Base-by-base conservation (phyloP, 106 monocot species). In the Acorus calamus region DNA sequence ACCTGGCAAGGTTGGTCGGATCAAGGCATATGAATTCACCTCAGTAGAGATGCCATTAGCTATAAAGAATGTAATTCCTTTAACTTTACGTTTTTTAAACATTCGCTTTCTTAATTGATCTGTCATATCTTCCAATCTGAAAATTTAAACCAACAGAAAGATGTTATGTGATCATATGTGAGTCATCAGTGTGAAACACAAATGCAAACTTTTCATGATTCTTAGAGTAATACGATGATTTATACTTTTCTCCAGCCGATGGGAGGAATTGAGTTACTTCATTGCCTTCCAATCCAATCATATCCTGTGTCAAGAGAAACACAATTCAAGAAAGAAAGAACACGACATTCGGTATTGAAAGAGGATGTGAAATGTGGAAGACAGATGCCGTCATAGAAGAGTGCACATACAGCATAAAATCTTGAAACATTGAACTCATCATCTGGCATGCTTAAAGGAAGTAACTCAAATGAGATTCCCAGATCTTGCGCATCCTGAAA, bases 401-500 rank as follows among this genome's bases (percentile, higher is more conserved):
- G 52, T 12, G 45, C 47, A 68, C 78, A 67, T 86, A 92, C 92
- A 51, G 79, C 77, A 85, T 96, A 90, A 61, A 96, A 80, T 8
- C 60, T 69, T 45, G 94, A 87, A 7, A 87, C 74, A 66, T 87
- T 69, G 57, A 90, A 96, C 63, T 78, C 70, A 45, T 76, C 87
- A 71, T 87, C 75, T 7, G 84, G 61, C 55, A 63, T 70, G 49
- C 84, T 82, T 72, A 96, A 55, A 28, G 94, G 94, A 78, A 96
- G 87, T 78, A 96, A 81, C 49, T 96, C 94, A 49, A 96, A 82
- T 7, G 78, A 82, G 50, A 96, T 80, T 69, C 87, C 94, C 66
- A 96, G 79, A 53, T 96, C 94, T 70, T 77, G 90, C 14, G 83
- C 75, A 80, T 94, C 94, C 94, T 92, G 9, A 73, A 65, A 75